These are phyloP conservation scores for Solanum piurae DNA, from an alignment of 257 asterid species.

Conservation along the genomic window DNA sequence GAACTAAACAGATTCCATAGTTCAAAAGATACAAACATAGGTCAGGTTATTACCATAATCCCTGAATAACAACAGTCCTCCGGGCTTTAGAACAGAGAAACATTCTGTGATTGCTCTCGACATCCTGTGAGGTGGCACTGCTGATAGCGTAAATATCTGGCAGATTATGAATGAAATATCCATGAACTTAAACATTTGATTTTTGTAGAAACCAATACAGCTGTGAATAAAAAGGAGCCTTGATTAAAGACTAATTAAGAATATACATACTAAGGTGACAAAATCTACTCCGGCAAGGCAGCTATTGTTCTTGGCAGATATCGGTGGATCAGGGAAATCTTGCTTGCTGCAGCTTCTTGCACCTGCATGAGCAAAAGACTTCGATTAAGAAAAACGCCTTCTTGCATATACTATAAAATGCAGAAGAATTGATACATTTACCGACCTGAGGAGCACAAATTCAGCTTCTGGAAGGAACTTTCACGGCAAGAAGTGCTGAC, in stretches of 20 bases:
- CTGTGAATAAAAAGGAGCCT: not conserved
- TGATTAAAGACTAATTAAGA: not conserved
- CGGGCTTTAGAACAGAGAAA: slow-evolving; percentile 70
- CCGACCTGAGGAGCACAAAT: slow-evolving; percentile 27
- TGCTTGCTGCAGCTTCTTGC: slow-evolving; percentile 9
- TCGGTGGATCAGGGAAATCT: not conserved
- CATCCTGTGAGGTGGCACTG: slow-evolving; percentile 69
- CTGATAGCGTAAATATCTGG: slow-evolving; percentile 92
- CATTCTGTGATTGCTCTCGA: slow-evolving; percentile 50
- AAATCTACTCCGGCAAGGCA: slow-evolving; percentile 78
- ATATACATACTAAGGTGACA: slow-evolving; percentile 56
- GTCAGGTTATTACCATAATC: slow-evolving; percentile 64
- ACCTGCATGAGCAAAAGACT: slow-evolving; percentile 23
- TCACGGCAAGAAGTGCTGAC: slow-evolving; percentile 42
- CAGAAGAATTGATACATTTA: not conserved
- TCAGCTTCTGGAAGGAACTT: slow-evolving; percentile 17
- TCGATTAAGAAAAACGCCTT: not conserved
- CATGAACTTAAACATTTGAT: slow-evolving; percentile 6
- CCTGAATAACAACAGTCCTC: slow-evolving; percentile 76
- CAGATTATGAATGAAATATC: slow-evolving; percentile 1
- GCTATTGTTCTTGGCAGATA: slow-evolving; percentile 29
- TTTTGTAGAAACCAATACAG: not conserved
- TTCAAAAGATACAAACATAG: not conserved
- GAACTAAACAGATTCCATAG: not conserved
- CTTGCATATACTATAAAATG: not conserved